Evolutionary conservation across 495 filamentous ascomycete species (phyloP).

Genomic region (Penicillium malachiteum): DNA sequence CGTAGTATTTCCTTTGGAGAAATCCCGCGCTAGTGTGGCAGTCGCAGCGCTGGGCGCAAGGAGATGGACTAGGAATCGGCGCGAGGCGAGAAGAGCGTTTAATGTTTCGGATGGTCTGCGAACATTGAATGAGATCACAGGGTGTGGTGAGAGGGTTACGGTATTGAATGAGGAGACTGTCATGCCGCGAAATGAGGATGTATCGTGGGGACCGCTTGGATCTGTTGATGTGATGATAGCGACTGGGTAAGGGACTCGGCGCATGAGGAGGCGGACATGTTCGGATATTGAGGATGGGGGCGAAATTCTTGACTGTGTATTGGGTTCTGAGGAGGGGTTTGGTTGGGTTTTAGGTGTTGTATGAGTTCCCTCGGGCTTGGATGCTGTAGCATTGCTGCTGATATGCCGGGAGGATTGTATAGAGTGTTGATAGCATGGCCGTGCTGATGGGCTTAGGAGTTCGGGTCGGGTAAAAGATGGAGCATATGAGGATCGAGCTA

Average conservation of each 20-base stretch:
- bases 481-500: not conserved
- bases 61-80: slow-evolving; percentile 45
- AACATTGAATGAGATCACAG: slow-evolving; percentile 79
- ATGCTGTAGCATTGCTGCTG: slow-evolving; percentile 17
- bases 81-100: slow-evolving; percentile 54
- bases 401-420: slow-evolving; percentile 11
- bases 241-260: slow-evolving; percentile 68
- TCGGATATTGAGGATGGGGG: slow-evolving; percentile 25
- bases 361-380: not conserved
- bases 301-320: slow-evolving; percentile 1
- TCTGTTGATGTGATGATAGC: slow-evolving; percentile 63
- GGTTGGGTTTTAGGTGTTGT: not conserved
- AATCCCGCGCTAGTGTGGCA: slow-evolving; percentile 42
- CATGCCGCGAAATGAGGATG: slow-evolving; percentile 55
- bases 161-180: slow-evolving; percentile 84
- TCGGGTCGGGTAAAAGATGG: not conserved
- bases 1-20: slow-evolving; percentile 40
- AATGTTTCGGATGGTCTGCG: slow-evolving; percentile 69
- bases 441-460: not conserved
- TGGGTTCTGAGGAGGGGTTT: not conserved
- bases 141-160: slow-evolving; percentile 62
- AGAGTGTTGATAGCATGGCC: slow-evolving; percentile 1
- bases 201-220: slow-evolving; percentile 24
- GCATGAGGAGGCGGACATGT: slow-evolving; percentile 63
- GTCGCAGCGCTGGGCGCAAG: slow-evolving; percentile 31